phyloP scores from a whole-genome alignment of 208 protist species.

The Sergeia podlipaevii region DNA sequence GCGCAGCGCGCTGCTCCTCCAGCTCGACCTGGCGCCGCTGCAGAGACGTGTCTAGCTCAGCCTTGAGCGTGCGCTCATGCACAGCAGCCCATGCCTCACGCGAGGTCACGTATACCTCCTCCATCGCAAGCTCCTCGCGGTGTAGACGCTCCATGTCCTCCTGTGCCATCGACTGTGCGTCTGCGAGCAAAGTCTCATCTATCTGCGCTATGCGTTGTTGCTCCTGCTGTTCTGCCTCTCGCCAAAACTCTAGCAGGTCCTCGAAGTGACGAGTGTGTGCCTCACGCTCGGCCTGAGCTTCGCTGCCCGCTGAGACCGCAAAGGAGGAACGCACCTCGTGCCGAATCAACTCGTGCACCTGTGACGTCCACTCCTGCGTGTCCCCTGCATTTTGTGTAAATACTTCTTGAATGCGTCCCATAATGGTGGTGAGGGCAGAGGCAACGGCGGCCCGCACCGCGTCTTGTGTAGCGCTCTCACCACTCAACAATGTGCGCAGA shows the following conservation, averaged over 20 bases:
- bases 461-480: constrained; percentile 28
- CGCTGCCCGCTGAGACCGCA: constrained; percentile 50
- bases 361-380: constrained; percentile 41
- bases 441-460: constrained; percentile 45
- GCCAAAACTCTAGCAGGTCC: constrained; percentile 75
- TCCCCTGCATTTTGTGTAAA: constrained; percentile 25
- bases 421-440: constrained; percentile 46
- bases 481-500: constrained; percentile 42
- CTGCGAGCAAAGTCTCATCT: constrained; percentile 68
- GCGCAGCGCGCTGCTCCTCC: constrained; percentile 47
- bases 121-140: constrained; percentile 63
- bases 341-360: constrained; percentile 51
- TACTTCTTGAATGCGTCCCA: constrained; percentile 41
- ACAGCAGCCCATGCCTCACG: constrained; percentile 66
- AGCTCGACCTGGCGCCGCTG: constrained; percentile 45
- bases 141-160: constrained; percentile 67
- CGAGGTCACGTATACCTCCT: constrained; percentile 66
- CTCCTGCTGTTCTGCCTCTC: constrained; percentile 54
- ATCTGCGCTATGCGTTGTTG: constrained; percentile 65
- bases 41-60: constrained; percentile 47
- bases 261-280: constrained; percentile 53
- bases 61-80: constrained; percentile 56
- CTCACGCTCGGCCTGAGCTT: constrained; percentile 52
- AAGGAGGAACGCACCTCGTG: constrained; percentile 72
- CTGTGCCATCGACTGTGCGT: constrained; percentile 56